phyloP scores from a whole-genome alignment of 176 grass and related monocot genomes.

The Oryza glumipatula region DNA sequence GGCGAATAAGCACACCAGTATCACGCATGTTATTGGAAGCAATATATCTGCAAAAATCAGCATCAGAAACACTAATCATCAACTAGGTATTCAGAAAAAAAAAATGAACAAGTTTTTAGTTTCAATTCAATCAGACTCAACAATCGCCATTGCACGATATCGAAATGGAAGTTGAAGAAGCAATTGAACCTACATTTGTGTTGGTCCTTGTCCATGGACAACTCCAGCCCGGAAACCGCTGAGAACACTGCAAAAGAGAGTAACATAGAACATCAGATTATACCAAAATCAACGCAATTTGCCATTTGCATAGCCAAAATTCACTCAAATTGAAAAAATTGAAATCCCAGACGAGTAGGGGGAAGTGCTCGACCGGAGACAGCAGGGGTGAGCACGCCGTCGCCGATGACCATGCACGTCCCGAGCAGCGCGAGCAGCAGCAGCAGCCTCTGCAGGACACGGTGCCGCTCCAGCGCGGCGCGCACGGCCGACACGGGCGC shows the following conservation, averaged over 20 bases:
- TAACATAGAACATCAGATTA: constrained; percentile 9
- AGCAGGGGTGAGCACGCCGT: constrained; percentile 92
- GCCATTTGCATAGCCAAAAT: not conserved
- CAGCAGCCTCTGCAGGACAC: constrained; percentile 69
- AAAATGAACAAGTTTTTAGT: not conserved
- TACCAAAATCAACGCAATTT: not conserved
- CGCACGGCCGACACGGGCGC: constrained; percentile 34
- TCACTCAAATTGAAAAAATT: not conserved
- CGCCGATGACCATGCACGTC: constrained; percentile 92
- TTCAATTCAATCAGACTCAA: not conserved
- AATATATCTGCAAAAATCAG: constrained; percentile 68
- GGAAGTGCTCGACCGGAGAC: constrained; percentile 48
- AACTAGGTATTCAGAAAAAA: constrained; percentile 10
- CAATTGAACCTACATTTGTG: constrained; percentile 76
- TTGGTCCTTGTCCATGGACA: constrained; percentile 66
- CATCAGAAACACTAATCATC: constrained; percentile 6
- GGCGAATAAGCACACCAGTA: constrained; percentile 81
- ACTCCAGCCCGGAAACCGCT: constrained; percentile 83
- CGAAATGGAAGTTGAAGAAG: not conserved
- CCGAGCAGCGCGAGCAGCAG: constrained; percentile 80
- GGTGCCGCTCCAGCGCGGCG: constrained; percentile 60
- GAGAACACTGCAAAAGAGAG: constrained; percentile 73
- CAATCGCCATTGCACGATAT: not conserved
- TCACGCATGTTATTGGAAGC: constrained; percentile 78
- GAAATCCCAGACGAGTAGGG: not conserved